Base-by-base conservation (phyloP, 2,329 filamentous ascomycete genomes). In the Colletotrichum cuscutae region DNA sequence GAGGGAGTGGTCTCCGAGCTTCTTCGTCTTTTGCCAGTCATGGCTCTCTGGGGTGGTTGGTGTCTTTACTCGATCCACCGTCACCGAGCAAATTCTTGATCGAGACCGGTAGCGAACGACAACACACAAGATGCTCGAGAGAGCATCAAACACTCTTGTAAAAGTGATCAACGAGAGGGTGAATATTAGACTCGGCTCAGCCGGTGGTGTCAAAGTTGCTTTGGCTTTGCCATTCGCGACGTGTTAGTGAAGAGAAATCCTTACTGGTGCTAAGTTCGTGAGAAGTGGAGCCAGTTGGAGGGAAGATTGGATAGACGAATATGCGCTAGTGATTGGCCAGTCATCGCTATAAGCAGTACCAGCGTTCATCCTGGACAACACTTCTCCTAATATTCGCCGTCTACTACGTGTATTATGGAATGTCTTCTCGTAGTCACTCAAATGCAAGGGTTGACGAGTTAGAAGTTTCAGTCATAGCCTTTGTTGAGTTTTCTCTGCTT, bases 11-110 rank as follows among this genome's bases (percentile, higher is more conserved):
- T 74, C n/a, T 73, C 59, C 15, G 58, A 28, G 5, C 30, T 28
- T 11, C 57, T 19, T 28, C 65, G 69, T 24, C 66, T 74, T 28
- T 66, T 63, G 4, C 58, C 62, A 1, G 53, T 19, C 65, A 70
- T 73, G 12, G 19, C 28, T 26, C 2, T 11, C 13, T 1, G 42
- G 42, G 42, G n/a, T 35, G 28, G 5, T 22, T 22, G 12, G 4
- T 30, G 49, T 22, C 8, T n/a, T 49, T 11, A 49, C 42, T 49
- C 42, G 8, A 49, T 49, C 8, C 19, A 19, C 15, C 19, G 19
- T 9, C 19, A 49, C 42, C 8, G 3, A 19, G 19, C 42, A 19
- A 49, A 5, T 19, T 9, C 22, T 22, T 8, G 8, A n/a, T 49
- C 30, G 42, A 42, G 37, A 19, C 8, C 15, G 37, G 37, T 49